Evolutionary conservation across 495 filamentous ascomycete genomes (phyloP).

Genomic region (Tuber borchii): DNA sequence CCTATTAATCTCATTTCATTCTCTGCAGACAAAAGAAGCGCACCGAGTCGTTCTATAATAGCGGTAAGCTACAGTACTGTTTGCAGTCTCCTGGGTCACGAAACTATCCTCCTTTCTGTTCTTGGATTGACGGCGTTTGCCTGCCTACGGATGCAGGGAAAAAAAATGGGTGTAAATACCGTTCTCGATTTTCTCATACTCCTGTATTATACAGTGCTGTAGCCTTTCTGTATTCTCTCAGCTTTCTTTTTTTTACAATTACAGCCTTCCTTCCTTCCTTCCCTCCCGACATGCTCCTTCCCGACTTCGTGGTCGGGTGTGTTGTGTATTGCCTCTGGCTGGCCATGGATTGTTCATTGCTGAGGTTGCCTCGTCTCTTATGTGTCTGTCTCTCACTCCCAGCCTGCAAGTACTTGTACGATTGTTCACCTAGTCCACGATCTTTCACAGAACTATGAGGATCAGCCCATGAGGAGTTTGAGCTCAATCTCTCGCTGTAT

Average conservation of each 20-base stretch:
- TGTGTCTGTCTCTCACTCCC: neutral
- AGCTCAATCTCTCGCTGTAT: neutral
- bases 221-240: neutral
- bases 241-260: neutral
- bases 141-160: neutral
- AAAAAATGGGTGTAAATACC: neutral
- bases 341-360: neutral
- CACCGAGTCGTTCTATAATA: neutral
- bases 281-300: neutral
- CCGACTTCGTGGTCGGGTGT: slow-evolving; percentile 1
- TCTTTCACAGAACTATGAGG: neutral
- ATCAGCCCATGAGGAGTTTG: neutral
- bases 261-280: neutral
- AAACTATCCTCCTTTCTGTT: neutral
- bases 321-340: neutral
- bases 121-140: neutral
- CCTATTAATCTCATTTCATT: neutral
- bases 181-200: neutral
- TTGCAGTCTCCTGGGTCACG: neutral
- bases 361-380: neutral
- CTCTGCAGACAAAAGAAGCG: neutral
- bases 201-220: neutral
- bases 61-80: neutral
- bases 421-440: neutral
- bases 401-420: neutral